These are phyloP conservation scores for Lactuca sativa DNA, from an alignment of 129 eudicot genomes.

Conservation along the genomic window DNA sequence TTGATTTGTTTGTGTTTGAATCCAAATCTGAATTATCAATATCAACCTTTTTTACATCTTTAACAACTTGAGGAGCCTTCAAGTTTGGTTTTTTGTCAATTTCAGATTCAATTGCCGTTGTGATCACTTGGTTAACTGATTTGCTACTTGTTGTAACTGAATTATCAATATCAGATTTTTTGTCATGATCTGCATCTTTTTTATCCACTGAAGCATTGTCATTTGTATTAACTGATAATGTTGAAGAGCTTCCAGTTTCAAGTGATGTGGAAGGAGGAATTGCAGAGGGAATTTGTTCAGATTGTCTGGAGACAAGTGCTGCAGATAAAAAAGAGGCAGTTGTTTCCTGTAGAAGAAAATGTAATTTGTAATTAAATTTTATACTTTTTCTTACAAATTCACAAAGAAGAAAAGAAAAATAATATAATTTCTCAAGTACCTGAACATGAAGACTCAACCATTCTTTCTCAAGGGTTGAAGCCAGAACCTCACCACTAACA, in stretches of 20 bases:
- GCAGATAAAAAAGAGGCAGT: conserved; percentile 80
- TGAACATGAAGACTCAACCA: conserved; percentile 96
- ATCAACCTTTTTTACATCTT: conserved; percentile 28
- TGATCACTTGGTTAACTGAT: conserved; percentile 22
- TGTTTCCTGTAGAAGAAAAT: conserved; percentile 55
- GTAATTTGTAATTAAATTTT: background rate
- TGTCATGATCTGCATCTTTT: conserved; percentile 21
- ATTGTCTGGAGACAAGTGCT: conserved; percentile 68
- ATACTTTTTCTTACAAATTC: too few species aligned
- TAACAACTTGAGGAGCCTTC: conserved; percentile 17
- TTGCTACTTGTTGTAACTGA: conserved; percentile 29
- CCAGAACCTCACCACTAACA: conserved; percentile 65
- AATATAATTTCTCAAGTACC: conserved; percentile 32
- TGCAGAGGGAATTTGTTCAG: conserved; percentile 37
- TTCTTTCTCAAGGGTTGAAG: conserved; percentile 71
- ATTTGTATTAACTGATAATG: conserved; percentile 27
- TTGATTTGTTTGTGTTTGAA: conserved; percentile 34
- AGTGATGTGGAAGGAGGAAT: conserved; percentile 29
- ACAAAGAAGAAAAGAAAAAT: too few species aligned
- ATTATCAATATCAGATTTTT: conserved; percentile 24
- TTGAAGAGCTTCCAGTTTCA: conserved; percentile 47
- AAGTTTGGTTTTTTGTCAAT: conserved; percentile 20
- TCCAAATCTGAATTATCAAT: conserved; percentile 35
- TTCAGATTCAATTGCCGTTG: conserved; percentile 16
- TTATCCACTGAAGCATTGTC: conserved; percentile 26